A percentile compares a stretch with the other conserved stretches of the same genome.
Evolutionary conservation across 1,284 basidiomycete species (phyloP).

Genomic region (Gomphus bonarii): DNA sequence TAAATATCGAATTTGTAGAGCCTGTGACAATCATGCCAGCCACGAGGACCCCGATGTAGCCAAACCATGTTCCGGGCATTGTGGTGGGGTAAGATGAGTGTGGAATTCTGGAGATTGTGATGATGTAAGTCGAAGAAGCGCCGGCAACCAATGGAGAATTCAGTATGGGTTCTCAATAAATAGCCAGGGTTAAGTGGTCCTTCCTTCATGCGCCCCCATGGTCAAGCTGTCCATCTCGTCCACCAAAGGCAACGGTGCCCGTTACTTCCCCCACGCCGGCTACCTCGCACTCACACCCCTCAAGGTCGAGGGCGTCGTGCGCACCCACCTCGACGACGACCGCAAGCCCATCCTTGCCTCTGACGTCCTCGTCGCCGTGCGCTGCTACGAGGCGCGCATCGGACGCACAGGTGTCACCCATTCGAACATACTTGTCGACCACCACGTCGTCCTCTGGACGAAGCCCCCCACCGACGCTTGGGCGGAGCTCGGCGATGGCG

Average conservation of each 20-base stretch:
- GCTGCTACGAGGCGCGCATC: slow-evolving; percentile 69
- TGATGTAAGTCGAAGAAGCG: background rate
- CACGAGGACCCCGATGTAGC: slow-evolving; percentile 43
- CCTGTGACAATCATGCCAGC: slow-evolving; percentile 74
- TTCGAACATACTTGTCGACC: slow-evolving; percentile 57
- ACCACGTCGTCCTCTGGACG: slow-evolving; percentile 54
- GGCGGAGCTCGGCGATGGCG: slow-evolving; percentile 49
- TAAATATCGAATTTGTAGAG: slow-evolving; percentile 10
- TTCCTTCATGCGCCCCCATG: slow-evolving; percentile 28
- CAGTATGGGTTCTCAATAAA: background rate
- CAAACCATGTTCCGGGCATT: slow-evolving; percentile 27
- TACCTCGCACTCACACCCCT: slow-evolving; percentile 73
- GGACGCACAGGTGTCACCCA: slow-evolving; percentile 44
- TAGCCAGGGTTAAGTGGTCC: slow-evolving; percentile 3
- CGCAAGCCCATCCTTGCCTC: slow-evolving; percentile 51
- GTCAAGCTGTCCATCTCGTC: slow-evolving; percentile 54
- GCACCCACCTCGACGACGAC: slow-evolving; percentile 62
- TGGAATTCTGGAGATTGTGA: background rate
- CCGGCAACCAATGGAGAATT: background rate
- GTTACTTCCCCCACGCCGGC: slow-evolving; percentile 66
- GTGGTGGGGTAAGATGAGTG: slow-evolving; percentile 26
- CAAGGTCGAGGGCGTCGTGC: slow-evolving; percentile 66
- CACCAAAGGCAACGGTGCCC: slow-evolving; percentile 50
- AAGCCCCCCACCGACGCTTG: slow-evolving; percentile 46
- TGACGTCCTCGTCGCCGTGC: slow-evolving; percentile 53